Base-by-base conservation (phyloP, 805 yeast species). In the Ogataea parapolymorpha region DNA sequence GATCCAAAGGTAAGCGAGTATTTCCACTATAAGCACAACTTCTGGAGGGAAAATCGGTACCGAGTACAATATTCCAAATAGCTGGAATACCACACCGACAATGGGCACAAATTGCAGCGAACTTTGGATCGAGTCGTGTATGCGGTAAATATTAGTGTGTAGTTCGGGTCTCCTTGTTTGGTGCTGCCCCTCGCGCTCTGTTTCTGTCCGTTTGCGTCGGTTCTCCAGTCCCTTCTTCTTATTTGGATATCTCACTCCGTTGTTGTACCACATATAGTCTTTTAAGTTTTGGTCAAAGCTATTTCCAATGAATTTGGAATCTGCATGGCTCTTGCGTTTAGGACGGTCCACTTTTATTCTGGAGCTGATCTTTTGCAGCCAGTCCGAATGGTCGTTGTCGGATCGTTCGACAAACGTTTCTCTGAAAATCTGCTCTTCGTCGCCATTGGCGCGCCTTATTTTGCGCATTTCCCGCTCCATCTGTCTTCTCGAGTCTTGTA, bases 221-320 rank as follows among this genome's bases (percentile, higher is more conserved):
- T 44, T 45, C 22, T 26, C 29, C 3, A 47, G 34, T 18, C 54
- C 54, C 14, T 44, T 33, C 15, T 43, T 45, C 22, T 43, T 25
- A 31, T 49, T 20, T 7, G 55, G 54, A 22, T 39, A 43, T 9
- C 34, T 35, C 6, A 44, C 51, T 11, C 57, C 57, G 33, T 51
- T 51, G 17, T 47, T 39, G 37, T 49, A 53, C 40, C 39, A 47
- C 41, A 47, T 50, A 27, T 51, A 53, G 5, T 51, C 55, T 12
- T 37, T 28, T 16, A 53, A 26, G 8, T 39, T 45, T 23, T 35
- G 31, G 14, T 41, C 39, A 29, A 48, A 48, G 11, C 35, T 37
- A 14, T 28, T 25, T 14, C 49, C 49, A 10, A 22, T 17, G 23
- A 44, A 40, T 29, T 33, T 34, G 27, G 24, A 3, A 32, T 13